These are phyloP conservation scores for Clitoria ternatea DNA, from an alignment of 306 rosid species.

Conservation along the genomic window DNA sequence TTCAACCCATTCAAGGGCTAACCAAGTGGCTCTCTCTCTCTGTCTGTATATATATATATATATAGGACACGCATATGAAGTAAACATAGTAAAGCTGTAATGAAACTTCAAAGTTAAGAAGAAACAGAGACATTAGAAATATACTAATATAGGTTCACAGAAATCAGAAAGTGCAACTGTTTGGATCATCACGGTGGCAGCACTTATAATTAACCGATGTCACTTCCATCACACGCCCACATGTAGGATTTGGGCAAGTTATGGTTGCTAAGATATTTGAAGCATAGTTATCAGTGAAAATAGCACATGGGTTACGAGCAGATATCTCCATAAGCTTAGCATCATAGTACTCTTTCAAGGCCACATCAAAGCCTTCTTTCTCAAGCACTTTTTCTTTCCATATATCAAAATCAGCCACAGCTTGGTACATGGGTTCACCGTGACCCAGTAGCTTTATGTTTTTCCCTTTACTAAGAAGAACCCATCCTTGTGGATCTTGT, in stretches of 20 bases:
- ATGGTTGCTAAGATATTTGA: conserved; percentile 30
- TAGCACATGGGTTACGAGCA: background rate
- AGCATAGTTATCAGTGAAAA: background rate
- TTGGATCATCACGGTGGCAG: conserved; percentile 26
- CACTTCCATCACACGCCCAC: conserved; percentile 35
- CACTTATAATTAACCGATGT: conserved; percentile 25
- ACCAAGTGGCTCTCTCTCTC: conserved; percentile 2
- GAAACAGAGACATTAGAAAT: background rate
- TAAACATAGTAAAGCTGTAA: background rate
- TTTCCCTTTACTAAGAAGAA: conserved; percentile 20
- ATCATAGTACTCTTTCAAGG: conserved; percentile 22
- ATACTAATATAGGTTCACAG: background rate
- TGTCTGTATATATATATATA: too few species aligned
- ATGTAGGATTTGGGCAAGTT: conserved; percentile 29
- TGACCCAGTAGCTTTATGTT: conserved; percentile 20
- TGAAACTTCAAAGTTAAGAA: background rate
- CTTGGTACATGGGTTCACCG: conserved; percentile 21
- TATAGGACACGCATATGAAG: background rate
- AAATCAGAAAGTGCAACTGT: conserved; percentile 12
- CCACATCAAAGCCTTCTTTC: conserved; percentile 21
- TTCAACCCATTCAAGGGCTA: conserved; percentile 11
- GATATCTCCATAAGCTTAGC: background rate
- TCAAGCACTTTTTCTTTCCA: conserved; percentile 22
- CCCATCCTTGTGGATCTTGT: conserved; percentile 34
- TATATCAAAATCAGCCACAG: conserved; percentile 24